A percentile compares a stretch with the other conserved stretches of the same genome.
Evolutionary conservation across 148 eudicot genomes (phyloP).

Genomic region (Agrostemma githago): DNA sequence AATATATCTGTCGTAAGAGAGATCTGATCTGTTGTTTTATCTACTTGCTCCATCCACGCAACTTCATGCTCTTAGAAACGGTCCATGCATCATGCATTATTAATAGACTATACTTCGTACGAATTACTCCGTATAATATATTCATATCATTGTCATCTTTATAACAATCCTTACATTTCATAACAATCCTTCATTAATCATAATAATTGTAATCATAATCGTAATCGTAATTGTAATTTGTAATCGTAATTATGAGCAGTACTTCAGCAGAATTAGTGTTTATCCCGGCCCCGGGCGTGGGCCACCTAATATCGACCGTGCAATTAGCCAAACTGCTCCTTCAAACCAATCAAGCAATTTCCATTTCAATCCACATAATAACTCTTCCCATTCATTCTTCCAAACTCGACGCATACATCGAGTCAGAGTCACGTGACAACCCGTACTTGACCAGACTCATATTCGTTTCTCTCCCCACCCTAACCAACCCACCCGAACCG

Average conservation of each 20-base stretch:
- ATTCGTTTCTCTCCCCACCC: slow-evolving; percentile 17
- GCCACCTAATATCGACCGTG: slow-evolving; percentile 41
- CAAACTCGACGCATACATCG: slow-evolving; percentile 18
- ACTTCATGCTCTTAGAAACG: no score
- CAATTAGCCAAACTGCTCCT: slow-evolving; percentile 43
- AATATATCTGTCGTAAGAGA: no score
- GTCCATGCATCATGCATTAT: no score
- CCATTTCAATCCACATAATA: slow-evolving; percentile 35
- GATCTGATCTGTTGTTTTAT: no score
- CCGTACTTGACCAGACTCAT: slow-evolving; percentile 4
- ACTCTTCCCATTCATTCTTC: slow-evolving; percentile 13
- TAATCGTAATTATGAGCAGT: neutral
- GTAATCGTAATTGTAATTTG: no score
- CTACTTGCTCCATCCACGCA: no score
- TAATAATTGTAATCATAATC: no score
- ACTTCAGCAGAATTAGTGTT: slow-evolving; percentile 36
- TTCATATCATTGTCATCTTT: no score
- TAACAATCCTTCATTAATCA: no score
- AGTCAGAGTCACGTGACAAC: slow-evolving; percentile 19
- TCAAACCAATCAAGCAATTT: slow-evolving; percentile 27
- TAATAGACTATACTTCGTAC: no score
- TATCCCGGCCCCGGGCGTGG: slow-evolving; percentile 47
- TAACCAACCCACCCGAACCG: neutral
- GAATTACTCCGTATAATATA: no score
- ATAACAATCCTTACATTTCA: no score